Conservation (phyloP, 805 yeast genomes). For the Teunomyces lycoperdinae region DNA sequence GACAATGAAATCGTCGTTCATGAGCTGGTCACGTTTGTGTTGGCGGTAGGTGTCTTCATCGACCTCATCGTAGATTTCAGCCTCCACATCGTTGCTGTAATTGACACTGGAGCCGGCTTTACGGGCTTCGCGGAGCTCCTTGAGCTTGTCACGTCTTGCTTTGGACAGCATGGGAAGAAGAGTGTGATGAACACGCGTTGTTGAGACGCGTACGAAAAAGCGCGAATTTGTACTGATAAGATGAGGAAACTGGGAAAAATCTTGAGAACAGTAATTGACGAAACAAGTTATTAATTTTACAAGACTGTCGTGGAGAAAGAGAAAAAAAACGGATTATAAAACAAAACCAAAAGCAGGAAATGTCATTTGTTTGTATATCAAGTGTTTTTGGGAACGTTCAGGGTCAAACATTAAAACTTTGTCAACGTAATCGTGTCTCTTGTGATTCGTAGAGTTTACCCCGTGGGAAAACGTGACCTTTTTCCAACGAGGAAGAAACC, state of each 20-base stretch:
- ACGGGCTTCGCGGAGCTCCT: constrained; percentile 62
- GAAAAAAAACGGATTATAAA: not conserved
- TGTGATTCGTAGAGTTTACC: too few relatives aligned
- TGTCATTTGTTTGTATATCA: not conserved
- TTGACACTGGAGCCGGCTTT: constrained; percentile 49
- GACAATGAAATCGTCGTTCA: constrained; percentile 90
- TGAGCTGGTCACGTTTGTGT: constrained; percentile 73
- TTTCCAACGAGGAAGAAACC: too few relatives aligned
- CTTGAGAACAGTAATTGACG: not conserved
- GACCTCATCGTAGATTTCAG: constrained; percentile 78
- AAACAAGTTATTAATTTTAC: too few relatives aligned
- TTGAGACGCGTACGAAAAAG: not conserved
- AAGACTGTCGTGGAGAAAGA: not conserved
- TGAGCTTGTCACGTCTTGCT: constrained; percentile 48
- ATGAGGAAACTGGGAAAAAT: not conserved
- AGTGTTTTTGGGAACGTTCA: too few relatives aligned
- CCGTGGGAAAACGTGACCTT: too few relatives aligned
- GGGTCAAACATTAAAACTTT: too few relatives aligned
- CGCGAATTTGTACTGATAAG: too few relatives aligned
- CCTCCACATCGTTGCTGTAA: constrained; percentile 43
- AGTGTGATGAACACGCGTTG: not conserved
- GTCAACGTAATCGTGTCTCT: too few relatives aligned
- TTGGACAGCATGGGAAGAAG: constrained; percentile 28
- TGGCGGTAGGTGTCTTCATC: constrained; percentile 77
- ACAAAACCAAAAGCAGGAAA: not conserved